Base-by-base conservation (phyloP, 441 rosid species). In the Flueggea neowawraea region DNA sequence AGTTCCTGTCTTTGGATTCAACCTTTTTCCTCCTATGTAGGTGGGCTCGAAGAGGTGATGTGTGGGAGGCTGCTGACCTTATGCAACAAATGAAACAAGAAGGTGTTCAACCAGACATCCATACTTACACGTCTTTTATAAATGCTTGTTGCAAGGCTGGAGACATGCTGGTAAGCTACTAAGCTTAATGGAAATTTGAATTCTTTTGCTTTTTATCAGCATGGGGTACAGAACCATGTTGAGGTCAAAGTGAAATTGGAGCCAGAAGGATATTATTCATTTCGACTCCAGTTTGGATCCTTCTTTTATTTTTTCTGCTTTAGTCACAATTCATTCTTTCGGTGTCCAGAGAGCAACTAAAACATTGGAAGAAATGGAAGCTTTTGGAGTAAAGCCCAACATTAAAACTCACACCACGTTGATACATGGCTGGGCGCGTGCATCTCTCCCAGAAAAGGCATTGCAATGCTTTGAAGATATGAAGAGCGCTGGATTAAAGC, bases 21-120 rank as follows among this genome's bases (percentile, higher is more conserved):
- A 5, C 16, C 64, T 41, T 64, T 12, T 54, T 31, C 54, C 57
- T 58, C 47, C 6, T 31, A 2, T 64, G 28, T 67, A 94, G 99
- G 82, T 94, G 97, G 99, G 96, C 99, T 68, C 82, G 96, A 65
- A 77, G 97, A 78, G 99, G 99, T 13, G 99, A 94, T 82, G 90
- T 94, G 31, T 94, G 99, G 99, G 97, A 94, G 78, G 97, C 99
- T 11, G 92, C 90, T 31, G 99, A 94, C 61, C 80, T 94, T 72
- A 86, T 94, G 89, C 95, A 87, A 60, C 96, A 91, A 78, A 94
- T 94, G 99, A 91, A 75, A 53, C 82, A 65, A 57, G 97, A 80
- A 70, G 90, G 95, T 31, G 94, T 94, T 61, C 73, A 83, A 61
- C 99, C 95, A 3, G 97, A 94, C 52, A 89, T 94, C 63, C 99